Conservation (phyloP, 106 monocot species). For the Acanthochlamys bracteata region DNA sequence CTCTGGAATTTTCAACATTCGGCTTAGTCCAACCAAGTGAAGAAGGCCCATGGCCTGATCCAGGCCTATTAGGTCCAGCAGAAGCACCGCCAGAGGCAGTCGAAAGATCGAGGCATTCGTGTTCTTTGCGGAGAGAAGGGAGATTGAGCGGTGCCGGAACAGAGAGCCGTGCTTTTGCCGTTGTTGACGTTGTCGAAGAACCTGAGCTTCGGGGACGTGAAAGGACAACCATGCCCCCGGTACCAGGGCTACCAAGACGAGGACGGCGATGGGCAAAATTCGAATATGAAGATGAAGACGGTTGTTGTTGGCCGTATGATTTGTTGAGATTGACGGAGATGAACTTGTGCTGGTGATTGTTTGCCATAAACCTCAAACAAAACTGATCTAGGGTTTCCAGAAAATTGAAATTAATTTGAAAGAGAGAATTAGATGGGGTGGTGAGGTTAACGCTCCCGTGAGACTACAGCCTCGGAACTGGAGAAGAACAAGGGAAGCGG, state of each 20-base stretch:
- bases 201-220: conserved; percentile 47
- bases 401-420: too few species aligned
- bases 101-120: conserved; percentile 58
- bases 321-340: conserved; percentile 87
- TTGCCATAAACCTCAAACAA: conserved; percentile 39
- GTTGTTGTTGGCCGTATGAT: conserved; percentile 51
- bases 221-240: conserved; percentile 81
- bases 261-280: conserved; percentile 8
- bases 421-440: too few species aligned
- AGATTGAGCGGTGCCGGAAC: conserved; percentile 92
- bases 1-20: too few species aligned
- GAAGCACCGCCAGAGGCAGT: conserved; percentile 34
- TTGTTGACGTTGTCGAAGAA: conserved; percentile 20
- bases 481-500: too few species aligned
- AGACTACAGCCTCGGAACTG: too few species aligned
- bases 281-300: conserved; percentile 9
- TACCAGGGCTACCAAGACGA: conserved; percentile 11
- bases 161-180: conserved; percentile 42
- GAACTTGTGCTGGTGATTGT: conserved; percentile 73
- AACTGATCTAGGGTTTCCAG: too few species aligned
- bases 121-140: conserved; percentile 83
- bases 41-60: conserved; percentile 36
- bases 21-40: conserved; percentile 77
- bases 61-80: conserved; percentile 17
- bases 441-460: too few species aligned